A percentile compares a stretch with the other conserved stretches of the same genome.
phyloP scores from a whole-genome alignment of 495 filamentous ascomycete species.

The Penicillium tannophilum region DNA sequence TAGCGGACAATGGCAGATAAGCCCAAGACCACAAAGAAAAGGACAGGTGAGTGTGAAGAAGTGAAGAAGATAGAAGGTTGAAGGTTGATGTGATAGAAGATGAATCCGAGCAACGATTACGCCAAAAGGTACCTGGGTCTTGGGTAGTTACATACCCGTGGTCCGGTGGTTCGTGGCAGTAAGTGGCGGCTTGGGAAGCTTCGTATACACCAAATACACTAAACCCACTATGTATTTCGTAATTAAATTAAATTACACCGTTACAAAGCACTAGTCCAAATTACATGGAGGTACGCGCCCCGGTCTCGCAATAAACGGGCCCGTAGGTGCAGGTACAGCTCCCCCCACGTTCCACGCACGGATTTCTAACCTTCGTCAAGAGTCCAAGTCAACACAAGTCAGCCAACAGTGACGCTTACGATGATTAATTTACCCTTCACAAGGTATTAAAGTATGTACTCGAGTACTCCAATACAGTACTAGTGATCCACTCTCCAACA shows the following conservation, averaged over 20 bases:
- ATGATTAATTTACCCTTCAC: background rate
- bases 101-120: slow-evolving; percentile 11
- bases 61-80: slow-evolving; percentile 7
- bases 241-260: background rate
- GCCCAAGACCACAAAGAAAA: slow-evolving; percentile 16
- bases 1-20: slow-evolving; percentile 33
- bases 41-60: slow-evolving; percentile 9
- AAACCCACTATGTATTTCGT: background rate
- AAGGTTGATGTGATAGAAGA: slow-evolving; percentile 10
- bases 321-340: background rate
- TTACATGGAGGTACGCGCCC: background rate
- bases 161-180: slow-evolving; percentile 23
- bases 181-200: slow-evolving; percentile 15
- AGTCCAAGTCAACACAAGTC: background rate
- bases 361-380: background rate
- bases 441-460: background rate
- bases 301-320: background rate
- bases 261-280: background rate
- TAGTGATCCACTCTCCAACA: slow-evolving; percentile 14
- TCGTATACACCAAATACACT: background rate
- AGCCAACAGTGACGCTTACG: background rate
- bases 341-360: background rate
- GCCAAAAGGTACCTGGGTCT: slow-evolving; percentile 25
- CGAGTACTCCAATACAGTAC: slow-evolving; percentile 1
- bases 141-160: slow-evolving; percentile 20